Evolutionary conservation across 2,329 filamentous ascomycete species (phyloP).

Genomic region (Neoascochyta sp.): DNA sequence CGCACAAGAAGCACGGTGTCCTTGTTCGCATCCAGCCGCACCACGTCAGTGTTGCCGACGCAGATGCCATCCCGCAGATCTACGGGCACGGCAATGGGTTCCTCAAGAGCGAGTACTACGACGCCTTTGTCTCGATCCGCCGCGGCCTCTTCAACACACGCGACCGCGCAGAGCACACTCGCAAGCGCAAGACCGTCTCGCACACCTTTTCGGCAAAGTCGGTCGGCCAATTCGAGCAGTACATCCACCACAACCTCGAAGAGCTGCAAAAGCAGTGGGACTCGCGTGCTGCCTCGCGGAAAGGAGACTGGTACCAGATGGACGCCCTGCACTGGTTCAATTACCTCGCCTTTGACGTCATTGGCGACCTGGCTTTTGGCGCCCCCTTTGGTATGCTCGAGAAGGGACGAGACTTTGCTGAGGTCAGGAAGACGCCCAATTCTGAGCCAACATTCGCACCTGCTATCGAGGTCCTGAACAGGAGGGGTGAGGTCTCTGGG

Average conservation of each 20-base stretch:
- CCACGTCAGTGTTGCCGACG: constrained; percentile 78
- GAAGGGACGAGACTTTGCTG: constrained; percentile 70
- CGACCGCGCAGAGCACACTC: constrained; percentile 73
- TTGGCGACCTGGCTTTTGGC: constrained; percentile 66
- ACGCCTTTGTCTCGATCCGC: constrained; percentile 83
- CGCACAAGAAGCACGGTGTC: constrained; percentile 73
- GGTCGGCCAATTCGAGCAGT: constrained; percentile 80
- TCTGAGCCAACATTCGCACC: constrained; percentile 64
- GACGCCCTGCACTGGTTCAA: constrained; percentile 82
- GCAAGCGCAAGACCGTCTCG: constrained; percentile 84
- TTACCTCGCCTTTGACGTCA: constrained; percentile 53
- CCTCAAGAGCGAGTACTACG: constrained; percentile 71
- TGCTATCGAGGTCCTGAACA: constrained; percentile 84
- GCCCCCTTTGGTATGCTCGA: constrained; percentile 80
- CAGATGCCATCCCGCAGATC: constrained; percentile 68
- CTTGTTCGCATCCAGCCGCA: constrained; percentile 79
- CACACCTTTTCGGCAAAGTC: constrained; percentile 84
- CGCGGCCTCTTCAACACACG: constrained; percentile 88
- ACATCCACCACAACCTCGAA: constrained; percentile 76
- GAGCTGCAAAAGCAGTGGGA: constrained; percentile 72
- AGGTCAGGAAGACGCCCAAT: constrained; percentile 62
- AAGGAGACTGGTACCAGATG: constrained; percentile 58
- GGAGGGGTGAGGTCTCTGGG: constrained; percentile 80
- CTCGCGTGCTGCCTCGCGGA: constrained; percentile 52
- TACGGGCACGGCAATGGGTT: constrained; percentile 63